A percentile compares a stretch with the other conserved stretches of the same genome.
phyloP scores from a whole-genome alignment of 2,329 filamentous ascomycete genomes.

The Didymellaceae sp. region DNA sequence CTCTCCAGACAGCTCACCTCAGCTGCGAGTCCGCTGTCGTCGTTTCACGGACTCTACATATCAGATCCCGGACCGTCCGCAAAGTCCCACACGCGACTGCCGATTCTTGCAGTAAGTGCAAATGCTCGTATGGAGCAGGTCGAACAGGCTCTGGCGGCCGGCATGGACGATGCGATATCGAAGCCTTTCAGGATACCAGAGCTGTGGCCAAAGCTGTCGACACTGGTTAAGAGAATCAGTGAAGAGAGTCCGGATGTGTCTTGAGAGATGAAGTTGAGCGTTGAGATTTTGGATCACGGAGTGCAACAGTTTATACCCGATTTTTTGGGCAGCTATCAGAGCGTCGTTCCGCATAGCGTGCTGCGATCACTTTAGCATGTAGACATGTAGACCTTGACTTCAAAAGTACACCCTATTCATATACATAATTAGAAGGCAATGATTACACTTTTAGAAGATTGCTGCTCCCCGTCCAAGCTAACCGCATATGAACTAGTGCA shows the following conservation, averaged over 20 bases:
- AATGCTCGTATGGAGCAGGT: conserved; percentile 46
- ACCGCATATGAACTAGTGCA: not conserved
- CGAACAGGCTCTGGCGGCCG: conserved; percentile 34
- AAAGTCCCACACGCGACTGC: conserved; percentile 21
- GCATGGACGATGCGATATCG: conserved; percentile 42
- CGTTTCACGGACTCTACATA: not conserved
- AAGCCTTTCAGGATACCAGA: conserved; percentile 37
- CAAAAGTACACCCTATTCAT: no score
- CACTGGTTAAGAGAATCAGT: conserved; percentile 14
- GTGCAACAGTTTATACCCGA: no score
- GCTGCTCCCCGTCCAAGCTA: no score
- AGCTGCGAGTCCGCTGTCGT: conserved; percentile 1
- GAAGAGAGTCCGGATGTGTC: not conserved
- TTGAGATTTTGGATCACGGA: no score
- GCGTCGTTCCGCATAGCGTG: no score
- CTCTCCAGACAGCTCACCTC: conserved; percentile 1
- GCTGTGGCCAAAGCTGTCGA: conserved; percentile 27
- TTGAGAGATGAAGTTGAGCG: not conserved
- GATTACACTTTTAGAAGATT: no score
- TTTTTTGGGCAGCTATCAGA: no score
- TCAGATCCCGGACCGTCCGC: not conserved
- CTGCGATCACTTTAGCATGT: no score
- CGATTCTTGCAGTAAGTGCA: conserved; percentile 44
- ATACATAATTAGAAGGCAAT: no score
- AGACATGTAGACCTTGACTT: no score